Percentiles rank a stretch among this genome's conserved stretches.
phyloP scores from a whole-genome alignment of 257 asterid genomes.

The Anisodus acutangulus region DNA sequence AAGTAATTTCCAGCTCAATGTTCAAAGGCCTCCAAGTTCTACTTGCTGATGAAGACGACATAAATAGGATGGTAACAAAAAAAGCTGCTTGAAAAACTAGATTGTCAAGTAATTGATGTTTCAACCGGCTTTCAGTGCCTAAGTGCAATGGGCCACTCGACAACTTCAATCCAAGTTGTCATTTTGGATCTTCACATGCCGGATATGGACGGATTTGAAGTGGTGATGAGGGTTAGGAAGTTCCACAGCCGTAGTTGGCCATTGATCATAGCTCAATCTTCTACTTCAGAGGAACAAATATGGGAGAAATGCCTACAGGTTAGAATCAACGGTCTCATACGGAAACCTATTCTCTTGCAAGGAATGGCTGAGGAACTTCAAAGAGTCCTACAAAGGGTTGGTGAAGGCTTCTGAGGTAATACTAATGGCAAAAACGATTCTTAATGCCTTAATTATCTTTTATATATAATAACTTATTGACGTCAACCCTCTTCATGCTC shows the following conservation, averaged over 20 bases:
- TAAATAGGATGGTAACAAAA: conserved; percentile 52
- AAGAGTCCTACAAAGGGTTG: conserved; percentile 43
- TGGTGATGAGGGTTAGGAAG: conserved; percentile 47
- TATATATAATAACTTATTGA: too few species aligned
- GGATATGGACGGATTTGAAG: conserved; percentile 55
- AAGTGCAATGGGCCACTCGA: conserved; percentile 46
- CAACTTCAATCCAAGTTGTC: conserved; percentile 42
- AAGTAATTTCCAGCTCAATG: conserved; percentile 27
- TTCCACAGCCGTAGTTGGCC: conserved; percentile 51
- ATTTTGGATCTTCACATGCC: conserved; percentile 55
- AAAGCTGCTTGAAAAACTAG: conserved; percentile 49
- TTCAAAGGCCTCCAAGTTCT: conserved; percentile 47
- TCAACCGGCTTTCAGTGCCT: conserved; percentile 49
- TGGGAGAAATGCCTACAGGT: conserved; percentile 42
- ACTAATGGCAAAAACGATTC: not conserved
- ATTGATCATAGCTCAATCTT: conserved; percentile 46
- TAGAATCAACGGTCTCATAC: conserved; percentile 51
- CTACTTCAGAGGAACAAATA: conserved; percentile 43
- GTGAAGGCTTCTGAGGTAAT: conserved; percentile 26
- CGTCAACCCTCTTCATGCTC: too few species aligned
- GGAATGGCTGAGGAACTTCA: conserved; percentile 50
- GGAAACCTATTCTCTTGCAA: conserved; percentile 49
- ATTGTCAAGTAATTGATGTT: conserved; percentile 50
- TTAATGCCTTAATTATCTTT: too few species aligned
- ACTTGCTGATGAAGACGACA: conserved; percentile 46